Base-by-base conservation (phyloP, 1,284 basidiomycete species). In the Apiotrichum montevideense region DNA sequence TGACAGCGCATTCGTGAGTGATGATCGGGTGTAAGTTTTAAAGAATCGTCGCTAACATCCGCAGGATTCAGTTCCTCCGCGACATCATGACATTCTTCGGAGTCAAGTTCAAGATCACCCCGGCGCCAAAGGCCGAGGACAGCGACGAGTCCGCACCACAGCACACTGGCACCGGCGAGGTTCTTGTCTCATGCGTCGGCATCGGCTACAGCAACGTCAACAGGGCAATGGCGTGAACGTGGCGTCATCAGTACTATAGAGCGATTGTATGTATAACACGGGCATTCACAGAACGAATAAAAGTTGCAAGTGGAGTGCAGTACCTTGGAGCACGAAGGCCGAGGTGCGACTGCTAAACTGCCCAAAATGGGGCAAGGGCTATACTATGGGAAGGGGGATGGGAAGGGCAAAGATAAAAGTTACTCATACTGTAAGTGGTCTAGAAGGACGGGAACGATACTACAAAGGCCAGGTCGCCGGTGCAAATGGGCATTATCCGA, bases 61-160 rank as follows among this genome's bases (percentile, higher is more conserved):
- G n/a, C 64, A 96, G 93, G 8, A 83, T 96, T 46, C 90, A 96
- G 79, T 91, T 95, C 70, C 77, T 98, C 44, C 81, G 90, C 39
- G 95, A 98, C 67, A 77, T 93, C 49, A 83, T 84, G 61, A 78
- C 83, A 10, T 88, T 90, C 67, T 91, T 97, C 62, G 91, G 92
- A 13, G 78, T 80, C 32, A 77, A 77, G 46, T 83, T 82, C 75
- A 81, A 82, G 67, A 74, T 83, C 54, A 66, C 77, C 54, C 65
- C 74, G 1, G 55, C 58, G 8, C 52, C 46, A 7, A 29, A n/a
- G 41, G 56, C 43, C 49, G 35, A 47, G 55, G 35, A n/a, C 14
- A 50, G 50, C 11, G 35, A 14, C n/a, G 35, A 37, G 35, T 4
- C 2, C 7, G 47, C 8, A 29, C 46, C 46, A 5, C 45, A 34